These are phyloP conservation scores for Nepenthes alata DNA, from an alignment of 179 eudicot species.

Conservation along the genomic window DNA sequence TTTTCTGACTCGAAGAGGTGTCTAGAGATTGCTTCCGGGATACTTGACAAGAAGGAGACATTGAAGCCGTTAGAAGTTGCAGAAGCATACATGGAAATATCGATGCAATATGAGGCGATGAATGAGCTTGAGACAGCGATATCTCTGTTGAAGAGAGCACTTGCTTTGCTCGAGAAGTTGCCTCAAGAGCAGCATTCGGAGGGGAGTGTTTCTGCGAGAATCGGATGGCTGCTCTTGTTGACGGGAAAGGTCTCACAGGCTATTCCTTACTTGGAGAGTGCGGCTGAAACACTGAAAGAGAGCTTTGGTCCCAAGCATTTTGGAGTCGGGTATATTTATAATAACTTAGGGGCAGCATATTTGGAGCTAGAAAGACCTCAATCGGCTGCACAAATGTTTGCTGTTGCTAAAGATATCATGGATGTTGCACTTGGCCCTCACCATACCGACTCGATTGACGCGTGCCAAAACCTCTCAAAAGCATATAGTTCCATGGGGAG, in stretches of 20 bases:
- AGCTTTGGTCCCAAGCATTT: conserved; percentile 80
- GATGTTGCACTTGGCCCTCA: conserved; percentile 79
- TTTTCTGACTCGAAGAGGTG: conserved; percentile 65
- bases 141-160: conserved; percentile 51
- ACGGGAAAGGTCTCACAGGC: conserved; percentile 72
- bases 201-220: conserved; percentile 71
- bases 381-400: conserved; percentile 91
- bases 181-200: conserved; percentile 85
- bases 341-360: conserved; percentile 90
- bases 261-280: conserved; percentile 73
- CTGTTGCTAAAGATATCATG: conserved; percentile 90
- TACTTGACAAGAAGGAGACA: conserved; percentile 53
- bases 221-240: conserved; percentile 79
- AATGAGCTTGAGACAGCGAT: conserved; percentile 79
- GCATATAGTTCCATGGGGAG: conserved; percentile 91
- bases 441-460: conserved; percentile 67
- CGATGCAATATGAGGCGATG: conserved; percentile 87
- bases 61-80: conserved; percentile 46
- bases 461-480: conserved; percentile 81
- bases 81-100: conserved; percentile 76
- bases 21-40: conserved; percentile 52
- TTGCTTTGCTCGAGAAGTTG: conserved; percentile 48
- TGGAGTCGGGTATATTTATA: conserved; percentile 81
- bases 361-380: conserved; percentile 85
- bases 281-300: conserved; percentile 71